Base-by-base conservation (phyloP, 2,329 filamentous ascomycete species). In the Coniochaeta hoffmannii region DNA sequence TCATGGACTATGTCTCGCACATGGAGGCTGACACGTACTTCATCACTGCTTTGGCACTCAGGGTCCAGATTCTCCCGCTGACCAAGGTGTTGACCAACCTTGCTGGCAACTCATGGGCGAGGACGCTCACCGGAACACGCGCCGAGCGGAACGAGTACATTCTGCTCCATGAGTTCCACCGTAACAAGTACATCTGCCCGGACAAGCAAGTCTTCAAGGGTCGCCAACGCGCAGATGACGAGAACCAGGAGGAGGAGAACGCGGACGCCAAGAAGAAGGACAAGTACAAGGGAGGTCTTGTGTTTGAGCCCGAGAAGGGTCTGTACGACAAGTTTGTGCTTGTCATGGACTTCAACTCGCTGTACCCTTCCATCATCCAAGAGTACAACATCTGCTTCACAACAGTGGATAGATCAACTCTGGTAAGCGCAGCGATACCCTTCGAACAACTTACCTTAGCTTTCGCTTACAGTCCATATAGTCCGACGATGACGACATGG, bases 361-460 rank as follows among this genome's bases (percentile, higher is more conserved):
- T 99, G 59, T 99, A 99, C 66, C 94, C 94, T 31, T 97, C 90
- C 67, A 97, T 99, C 66, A 99, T 99, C 59, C 95, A 99, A 68
- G 95, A 99, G 79, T 99, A 86, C 76, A 99, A 99, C 72, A 99
- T 99, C 63, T 99, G 95, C 76, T 99, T 99, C 73, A 99, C 94
- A 2, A 99, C 95, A 0, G 91, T 99, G 7, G 89, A 97, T 59
- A 81, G 94, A 63, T 78, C 82, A 38, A 76, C 82, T 58, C 74
- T 87, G 63, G 88, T 90, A 80, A 76, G 85, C 71, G 19, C 4
- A 41, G 7, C 24, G 19, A 24, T 11, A 32, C n/a, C 15, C 6
- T 15, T n/a, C n/a, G 3, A 28, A 44, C n/a, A 4, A 19, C 1
- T 26, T 46, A 10, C 28, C 24, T 28, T 51, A 15, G 49, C 26